A percentile compares a stretch with the other conserved stretches of the same genome.
Evolutionary conservation across 169 alveolate genomes (phyloP).

Genomic region (Plasmodium chabaudi): DNA sequence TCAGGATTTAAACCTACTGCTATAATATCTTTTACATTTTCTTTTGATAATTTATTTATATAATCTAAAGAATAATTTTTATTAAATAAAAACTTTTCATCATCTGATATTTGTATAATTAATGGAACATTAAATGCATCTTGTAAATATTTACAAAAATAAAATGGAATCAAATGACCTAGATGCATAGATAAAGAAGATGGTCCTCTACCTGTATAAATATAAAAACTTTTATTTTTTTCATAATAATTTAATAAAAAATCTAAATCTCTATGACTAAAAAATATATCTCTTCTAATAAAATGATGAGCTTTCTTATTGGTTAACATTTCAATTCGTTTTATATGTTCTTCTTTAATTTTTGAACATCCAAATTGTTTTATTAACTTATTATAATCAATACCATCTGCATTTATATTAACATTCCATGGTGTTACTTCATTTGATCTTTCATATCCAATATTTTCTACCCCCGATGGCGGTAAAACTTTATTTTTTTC

Average conservation of each 20-base stretch:
- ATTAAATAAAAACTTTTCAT: conserved; percentile 98
- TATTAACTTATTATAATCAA: conserved; percentile 94
- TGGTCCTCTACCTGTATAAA: conserved; percentile 99
- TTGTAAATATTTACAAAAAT: conserved; percentile 95
- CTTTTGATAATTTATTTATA: conserved; percentile 90
- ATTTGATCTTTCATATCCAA: conserved; percentile 59
- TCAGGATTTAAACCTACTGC: conserved; percentile 99
- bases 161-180: conserved; percentile 99
- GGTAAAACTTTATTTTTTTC: conserved; percentile 75
- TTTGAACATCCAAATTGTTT: conserved; percentile 95
- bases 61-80: conserved; percentile 93
- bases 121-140: conserved; percentile 98
- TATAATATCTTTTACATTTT: conserved; percentile 98
- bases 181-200: conserved; percentile 97
- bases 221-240: conserved; percentile 94
- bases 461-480: conserved; percentile 67
- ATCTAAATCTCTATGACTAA: conserved; percentile 98
- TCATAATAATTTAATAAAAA: conserved; percentile 93
- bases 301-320: conserved; percentile 92
- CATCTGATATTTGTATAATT: conserved; percentile 99
- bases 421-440: conserved; percentile 80
- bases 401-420: conserved; percentile 81
- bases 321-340: conserved; percentile 86
- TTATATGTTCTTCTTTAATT: conserved; percentile 88
- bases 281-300: conserved; percentile 97